Evolutionary conservation across 176 grass and related monocot genomes (phyloP), one percentile per base, ranked within the genome.

Genomic region (Rhynchospora breviuscula): DNA sequence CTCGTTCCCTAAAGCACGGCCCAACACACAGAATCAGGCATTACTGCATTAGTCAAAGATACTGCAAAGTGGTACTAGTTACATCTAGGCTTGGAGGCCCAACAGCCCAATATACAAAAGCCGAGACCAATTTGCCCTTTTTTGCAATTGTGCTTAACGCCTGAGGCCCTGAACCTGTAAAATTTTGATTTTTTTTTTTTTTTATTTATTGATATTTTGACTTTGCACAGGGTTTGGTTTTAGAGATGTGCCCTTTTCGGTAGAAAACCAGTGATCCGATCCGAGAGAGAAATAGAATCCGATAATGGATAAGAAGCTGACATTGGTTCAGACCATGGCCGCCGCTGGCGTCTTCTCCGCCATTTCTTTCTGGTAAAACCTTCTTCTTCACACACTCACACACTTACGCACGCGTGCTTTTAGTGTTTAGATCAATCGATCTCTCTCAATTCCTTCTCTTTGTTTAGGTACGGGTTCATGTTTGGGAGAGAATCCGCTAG

Each of bases 401-500:
- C 35, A 40, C 21, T 62, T 22, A 9, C 79, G 64, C 23, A 59
- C 5, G 5, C 26, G 10, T 71, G 67, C 47, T 0, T 12, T 82
- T 48, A 60, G 60, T 33, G 19, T 87, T 67, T 22, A 47, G 67
- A 54, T 31, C 5, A 13, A 0, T 56, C 29, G 14, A 14, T 31
- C 25, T 57, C 13, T 57, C 25, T 61, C 67, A 8, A 31, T 6
- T 15, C 7, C 12, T 4, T 13, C 8, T 52, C 46, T 11, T 33
- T 61, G 3, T 85, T 57, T 83, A 98, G 96, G 96, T 99, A 99
- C 5, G 96, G 96, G 0, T 99, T 93, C 96, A 99, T 99, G 96
- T 99, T 99, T 48, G 96, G 96, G 74, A 99, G 91, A 89, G 96
- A 99, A 85, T 99, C 93, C 1, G 89, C 96, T 43, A 91, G 96